Evolutionary conservation across 2,329 filamentous ascomycete genomes (phyloP).

Genomic region (Penicillium sp.): DNA sequence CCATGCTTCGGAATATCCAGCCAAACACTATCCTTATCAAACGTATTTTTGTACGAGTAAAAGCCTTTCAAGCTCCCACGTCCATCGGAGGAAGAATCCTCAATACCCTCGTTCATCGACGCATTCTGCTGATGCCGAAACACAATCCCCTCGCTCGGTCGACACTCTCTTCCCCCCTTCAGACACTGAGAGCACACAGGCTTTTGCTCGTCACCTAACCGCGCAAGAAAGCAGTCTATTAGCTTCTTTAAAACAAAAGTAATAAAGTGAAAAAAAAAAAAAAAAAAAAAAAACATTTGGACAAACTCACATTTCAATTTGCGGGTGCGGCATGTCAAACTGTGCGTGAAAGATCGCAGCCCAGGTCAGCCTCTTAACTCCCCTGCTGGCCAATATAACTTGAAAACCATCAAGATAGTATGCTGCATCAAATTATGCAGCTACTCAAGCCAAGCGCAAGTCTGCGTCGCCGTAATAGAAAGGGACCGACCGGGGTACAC

Average conservation of each 20-base stretch:
- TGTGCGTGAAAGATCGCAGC: conserved; percentile 26
- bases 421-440: neutral
- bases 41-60: conserved; percentile 70
- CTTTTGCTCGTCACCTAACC: conserved; percentile 59
- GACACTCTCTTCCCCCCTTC: conserved; percentile 65
- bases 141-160: conserved; percentile 66
- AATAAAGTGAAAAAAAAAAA: neutral
- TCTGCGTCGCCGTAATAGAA: neutral
- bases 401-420: neutral
- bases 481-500: conserved; percentile 22
- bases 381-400: neutral
- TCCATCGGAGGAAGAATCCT: conserved; percentile 41
- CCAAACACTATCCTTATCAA: conserved; percentile 65
- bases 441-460: neutral
- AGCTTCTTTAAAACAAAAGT: neutral
- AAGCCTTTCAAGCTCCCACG: conserved; percentile 61
- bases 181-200: conserved; percentile 65
- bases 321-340: conserved; percentile 62
- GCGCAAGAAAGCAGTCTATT: conserved; percentile 14
- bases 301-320: conserved; percentile 64
- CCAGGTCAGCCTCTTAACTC: conserved; percentile 4
- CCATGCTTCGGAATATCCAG: conserved; percentile 64
- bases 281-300: neutral
- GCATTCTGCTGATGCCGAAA: conserved; percentile 74
- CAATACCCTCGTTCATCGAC: conserved; percentile 63